Evolutionary conservation across 2,329 filamentous ascomycete species (phyloP).

Genomic region (Penicillium decumbens): DNA sequence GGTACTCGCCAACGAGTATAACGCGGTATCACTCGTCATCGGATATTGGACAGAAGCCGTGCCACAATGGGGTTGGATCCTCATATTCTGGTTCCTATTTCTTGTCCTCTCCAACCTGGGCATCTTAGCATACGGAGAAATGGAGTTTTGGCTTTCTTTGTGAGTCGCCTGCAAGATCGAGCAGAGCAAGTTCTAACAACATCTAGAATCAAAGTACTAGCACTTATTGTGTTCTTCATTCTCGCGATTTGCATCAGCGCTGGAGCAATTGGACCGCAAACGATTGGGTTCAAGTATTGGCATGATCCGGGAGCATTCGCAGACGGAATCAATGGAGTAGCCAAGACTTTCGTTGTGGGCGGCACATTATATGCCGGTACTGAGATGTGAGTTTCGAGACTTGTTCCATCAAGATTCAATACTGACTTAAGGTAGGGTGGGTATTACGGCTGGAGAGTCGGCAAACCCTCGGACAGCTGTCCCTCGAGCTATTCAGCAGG

Average conservation of each 20-base stretch:
- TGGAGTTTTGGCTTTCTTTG: constrained; percentile 46
- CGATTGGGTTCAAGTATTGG: constrained; percentile 39
- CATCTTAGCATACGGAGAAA: constrained; percentile 50
- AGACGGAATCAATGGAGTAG: constrained; percentile 35
- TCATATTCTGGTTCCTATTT: constrained; percentile 47
- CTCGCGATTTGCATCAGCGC: constrained; percentile 33
- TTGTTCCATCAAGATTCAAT: too few species aligned
- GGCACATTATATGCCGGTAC: constrained; percentile 35
- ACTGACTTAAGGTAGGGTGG: constrained; percentile 26
- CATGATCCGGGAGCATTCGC: constrained; percentile 33
- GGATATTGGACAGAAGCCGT: constrained; percentile 44
- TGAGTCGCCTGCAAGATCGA: constrained; percentile 10
- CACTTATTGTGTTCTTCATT: constrained; percentile 31
- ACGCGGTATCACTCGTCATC: constrained; percentile 45
- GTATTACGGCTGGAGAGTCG: constrained; percentile 35
- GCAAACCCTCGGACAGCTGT: constrained; percentile 45
- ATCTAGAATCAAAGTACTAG: constrained; percentile 31
- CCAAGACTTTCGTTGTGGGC: constrained; percentile 34
- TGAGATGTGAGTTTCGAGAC: constrained; percentile 24
- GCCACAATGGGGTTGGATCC: constrained; percentile 46
- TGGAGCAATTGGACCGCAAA: constrained; percentile 28
- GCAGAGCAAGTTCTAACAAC: constrained; percentile 1
- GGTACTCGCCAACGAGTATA: constrained; percentile 44
- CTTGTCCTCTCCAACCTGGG: constrained; percentile 40
- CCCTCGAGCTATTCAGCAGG: constrained; percentile 42